Conservation (phyloP, 2,329 filamentous ascomycete genomes). For the Scolecobasidium constrictum region DNA sequence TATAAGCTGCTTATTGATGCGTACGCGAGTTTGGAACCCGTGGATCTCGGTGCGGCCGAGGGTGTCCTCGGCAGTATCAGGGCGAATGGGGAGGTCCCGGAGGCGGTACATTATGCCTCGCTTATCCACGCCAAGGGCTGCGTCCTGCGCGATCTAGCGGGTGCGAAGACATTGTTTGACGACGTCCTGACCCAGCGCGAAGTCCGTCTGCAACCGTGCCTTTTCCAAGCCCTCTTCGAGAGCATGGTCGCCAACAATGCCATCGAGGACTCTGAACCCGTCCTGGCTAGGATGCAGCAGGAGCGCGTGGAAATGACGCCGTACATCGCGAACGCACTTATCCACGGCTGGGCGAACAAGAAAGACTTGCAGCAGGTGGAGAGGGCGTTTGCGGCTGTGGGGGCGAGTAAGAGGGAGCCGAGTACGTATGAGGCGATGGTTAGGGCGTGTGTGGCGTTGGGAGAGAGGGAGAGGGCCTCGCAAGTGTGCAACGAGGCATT, state of each 20-base stretch:
- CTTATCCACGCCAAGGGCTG: slow-evolving; percentile 94
- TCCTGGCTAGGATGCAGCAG: slow-evolving; percentile 65
- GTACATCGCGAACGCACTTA: slow-evolving; percentile 96
- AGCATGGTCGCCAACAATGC: slow-evolving; percentile 91
- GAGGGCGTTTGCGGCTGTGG: slow-evolving; percentile 68
- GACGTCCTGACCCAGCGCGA: slow-evolving; percentile 57
- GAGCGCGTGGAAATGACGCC: slow-evolving; percentile 77
- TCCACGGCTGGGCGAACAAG: slow-evolving; percentile 88
- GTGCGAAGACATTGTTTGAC: slow-evolving; percentile 73
- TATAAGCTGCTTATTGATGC: slow-evolving; percentile 97
- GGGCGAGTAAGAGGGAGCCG: slow-evolving; percentile 72
- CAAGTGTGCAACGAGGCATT: slow-evolving; percentile 82
- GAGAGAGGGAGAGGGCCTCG: slow-evolving; percentile 68
- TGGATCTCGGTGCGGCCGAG: slow-evolving; percentile 82
- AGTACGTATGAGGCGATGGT: slow-evolving; percentile 99
- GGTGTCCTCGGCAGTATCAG: slow-evolving; percentile 70
- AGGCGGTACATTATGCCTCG: slow-evolving; percentile 91
- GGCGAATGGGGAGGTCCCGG: slow-evolving; percentile 61
- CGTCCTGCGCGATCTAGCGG: slow-evolving; percentile 80
- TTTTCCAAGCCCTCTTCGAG: slow-evolving; percentile 96
- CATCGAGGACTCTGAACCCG: slow-evolving; percentile 57
- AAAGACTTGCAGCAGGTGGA: slow-evolving; percentile 71
- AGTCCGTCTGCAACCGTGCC: slow-evolving; percentile 65
- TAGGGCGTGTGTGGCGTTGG: slow-evolving; percentile 74
- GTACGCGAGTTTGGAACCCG: slow-evolving; percentile 83